Evolutionary conservation across 1,284 basidiomycete genomes (phyloP).

Genomic region (Ceraceosorus bombacis): DNA sequence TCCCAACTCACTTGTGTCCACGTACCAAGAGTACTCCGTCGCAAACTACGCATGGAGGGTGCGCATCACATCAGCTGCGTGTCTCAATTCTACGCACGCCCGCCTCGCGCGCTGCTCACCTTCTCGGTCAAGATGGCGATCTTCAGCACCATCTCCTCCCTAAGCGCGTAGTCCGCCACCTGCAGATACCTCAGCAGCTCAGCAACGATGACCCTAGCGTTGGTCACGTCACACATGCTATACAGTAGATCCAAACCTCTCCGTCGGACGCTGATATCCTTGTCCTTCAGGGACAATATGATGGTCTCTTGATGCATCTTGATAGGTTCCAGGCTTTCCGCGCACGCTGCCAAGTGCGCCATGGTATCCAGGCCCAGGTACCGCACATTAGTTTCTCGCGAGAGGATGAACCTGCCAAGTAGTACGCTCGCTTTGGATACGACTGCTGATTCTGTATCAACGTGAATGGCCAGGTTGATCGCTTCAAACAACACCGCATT

Average conservation of each 20-base stretch:
- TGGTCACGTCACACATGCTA: slow-evolving; percentile 96
- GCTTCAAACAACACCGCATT: slow-evolving; percentile 98
- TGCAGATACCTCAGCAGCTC: slow-evolving; percentile 86
- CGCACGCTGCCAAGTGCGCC: slow-evolving; percentile 91
- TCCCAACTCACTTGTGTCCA: slow-evolving; percentile 14
- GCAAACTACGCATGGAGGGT: slow-evolving; percentile 57
- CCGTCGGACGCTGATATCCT: slow-evolving; percentile 91
- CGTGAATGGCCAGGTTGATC: slow-evolving; percentile 90
- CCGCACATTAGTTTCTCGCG: slow-evolving; percentile 95
- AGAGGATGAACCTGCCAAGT: slow-evolving; percentile 88
- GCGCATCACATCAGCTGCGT: neutral
- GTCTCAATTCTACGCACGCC: neutral
- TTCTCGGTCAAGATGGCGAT: slow-evolving; percentile 97
- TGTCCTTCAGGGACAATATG: slow-evolving; percentile 85
- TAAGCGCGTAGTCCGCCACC: slow-evolving; percentile 86
- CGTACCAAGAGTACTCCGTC: slow-evolving; percentile 56
- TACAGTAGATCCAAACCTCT: slow-evolving; percentile 91
- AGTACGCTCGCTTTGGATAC: slow-evolving; percentile 84
- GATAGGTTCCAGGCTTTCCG: slow-evolving; percentile 72
- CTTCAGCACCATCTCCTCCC: slow-evolving; percentile 97
- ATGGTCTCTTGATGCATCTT: slow-evolving; percentile 95
- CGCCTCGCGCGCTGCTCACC: neutral
- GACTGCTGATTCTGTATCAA: slow-evolving; percentile 82
- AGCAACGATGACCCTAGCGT: slow-evolving; percentile 87
- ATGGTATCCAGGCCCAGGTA: slow-evolving; percentile 97